Conservation (phyloP, 345 rosid species). For the Citrus sinensis region DVS_A1.0 CM039162.1:12895501-12896000, state of each 20-base stretch:
- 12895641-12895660: background rate
- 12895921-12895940: background rate
- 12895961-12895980: slow-evolving; percentile 13
- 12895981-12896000: slow-evolving; percentile 80
- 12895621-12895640: background rate
- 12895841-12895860: background rate
- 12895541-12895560: background rate
- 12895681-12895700: background rate
- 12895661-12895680: background rate
- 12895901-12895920: background rate
- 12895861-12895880: background rate
- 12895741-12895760: background rate
- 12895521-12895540: background rate
- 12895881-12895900: background rate
- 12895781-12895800: background rate
- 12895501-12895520: background rate
- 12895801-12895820: background rate
- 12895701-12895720: background rate
- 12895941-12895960: background rate
- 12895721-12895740: background rate
- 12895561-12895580: background rate
- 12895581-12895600: background rate
- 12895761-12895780: background rate
- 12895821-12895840: background rate
- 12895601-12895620: background rate